Conservation (phyloP, 2,329 filamentous ascomycete genomes). For the Verticillium nubilum region DNA sequence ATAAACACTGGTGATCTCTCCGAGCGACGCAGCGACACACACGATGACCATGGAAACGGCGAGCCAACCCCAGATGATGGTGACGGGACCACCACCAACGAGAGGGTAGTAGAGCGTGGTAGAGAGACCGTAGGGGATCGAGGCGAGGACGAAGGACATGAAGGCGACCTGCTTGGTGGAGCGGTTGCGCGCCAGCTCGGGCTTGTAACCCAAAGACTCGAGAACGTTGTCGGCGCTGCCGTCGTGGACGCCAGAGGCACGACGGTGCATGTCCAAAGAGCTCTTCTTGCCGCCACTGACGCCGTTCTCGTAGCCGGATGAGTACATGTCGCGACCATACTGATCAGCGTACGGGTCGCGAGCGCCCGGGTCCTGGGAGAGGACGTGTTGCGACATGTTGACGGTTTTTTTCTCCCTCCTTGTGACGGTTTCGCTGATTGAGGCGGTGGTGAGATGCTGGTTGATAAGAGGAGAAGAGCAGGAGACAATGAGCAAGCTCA, state of each 20-base stretch:
- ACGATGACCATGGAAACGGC: constrained; percentile 63
- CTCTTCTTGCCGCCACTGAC: constrained; percentile 2
- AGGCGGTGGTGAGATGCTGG: neutral
- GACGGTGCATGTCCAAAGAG: neutral
- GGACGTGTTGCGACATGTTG: constrained; percentile 5
- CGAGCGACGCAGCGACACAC: constrained; percentile 64
- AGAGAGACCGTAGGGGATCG: constrained; percentile 67
- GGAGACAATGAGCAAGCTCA: neutral
- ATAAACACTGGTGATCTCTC: constrained; percentile 71
- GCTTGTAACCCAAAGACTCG: constrained; percentile 60
- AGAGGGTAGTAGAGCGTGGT: constrained; percentile 66
- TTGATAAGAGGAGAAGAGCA: neutral
- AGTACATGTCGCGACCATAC: neutral
- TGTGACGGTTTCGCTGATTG: no score
- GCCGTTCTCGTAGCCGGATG: neutral
- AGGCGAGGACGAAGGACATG: constrained; percentile 72
- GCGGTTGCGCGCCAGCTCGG: constrained; percentile 58
- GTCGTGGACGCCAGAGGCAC: constrained; percentile 17
- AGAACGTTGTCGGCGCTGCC: constrained; percentile 56
- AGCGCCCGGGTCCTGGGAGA: constrained; percentile 12
- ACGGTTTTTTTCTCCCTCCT: no score
- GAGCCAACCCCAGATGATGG: constrained; percentile 70
- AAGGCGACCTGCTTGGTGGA: constrained; percentile 66
- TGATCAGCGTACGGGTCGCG: neutral
- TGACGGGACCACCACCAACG: constrained; percentile 59